Base-by-base conservation (phyloP, 306 rosid genomes). In the Datisca glomerata region DNA sequence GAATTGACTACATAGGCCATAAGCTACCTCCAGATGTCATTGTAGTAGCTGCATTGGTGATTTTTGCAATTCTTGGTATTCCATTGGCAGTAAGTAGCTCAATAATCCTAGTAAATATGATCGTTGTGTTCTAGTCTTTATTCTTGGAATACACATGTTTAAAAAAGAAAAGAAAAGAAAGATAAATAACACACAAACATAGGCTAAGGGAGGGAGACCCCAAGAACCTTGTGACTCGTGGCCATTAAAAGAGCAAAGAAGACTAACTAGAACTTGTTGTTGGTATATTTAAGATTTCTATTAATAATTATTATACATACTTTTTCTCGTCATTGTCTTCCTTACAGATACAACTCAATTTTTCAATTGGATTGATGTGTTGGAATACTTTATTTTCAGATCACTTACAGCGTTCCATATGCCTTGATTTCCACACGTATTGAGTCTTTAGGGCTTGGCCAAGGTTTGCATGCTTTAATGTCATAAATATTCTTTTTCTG, bases 391-490 rank as follows among this genome's bases (percentile, higher is more conserved):
- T 57, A 31, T 81, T 3, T 73, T 68, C 95, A 83, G 95, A 78
- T 84, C 64, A 80, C 93, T 52, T 84, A 83, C 69, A 78, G 96
- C 50, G 85, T 78, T 69, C 96, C 94, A 18, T 91, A 85, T 68
- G 96, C 98, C 43, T 66, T 84, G 68, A 58, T 80, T 49, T 80
- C 91, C 46, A 45, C 86, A 1, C 86, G 79, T 37, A 81, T 80
- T 15, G 93, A 84, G 57, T 60, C 96, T 66, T 60, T 89, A 73
- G 96, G 95, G 47, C 93, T 78, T 31, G 98, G 93, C 47, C 92
- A 84, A 80, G 93, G 98, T 83, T 47, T 51, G 74, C 9, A 21
- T 37, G 35, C 21, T 16, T 20, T 31, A 5, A 31, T 29, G 49
- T 22, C 29, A 38, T 13, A 13, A 16, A 21, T 21, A 32, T 56